phyloP scores from a whole-genome alignment of 768 basidiomycete species.

The Leccinum imitatum region DNA sequence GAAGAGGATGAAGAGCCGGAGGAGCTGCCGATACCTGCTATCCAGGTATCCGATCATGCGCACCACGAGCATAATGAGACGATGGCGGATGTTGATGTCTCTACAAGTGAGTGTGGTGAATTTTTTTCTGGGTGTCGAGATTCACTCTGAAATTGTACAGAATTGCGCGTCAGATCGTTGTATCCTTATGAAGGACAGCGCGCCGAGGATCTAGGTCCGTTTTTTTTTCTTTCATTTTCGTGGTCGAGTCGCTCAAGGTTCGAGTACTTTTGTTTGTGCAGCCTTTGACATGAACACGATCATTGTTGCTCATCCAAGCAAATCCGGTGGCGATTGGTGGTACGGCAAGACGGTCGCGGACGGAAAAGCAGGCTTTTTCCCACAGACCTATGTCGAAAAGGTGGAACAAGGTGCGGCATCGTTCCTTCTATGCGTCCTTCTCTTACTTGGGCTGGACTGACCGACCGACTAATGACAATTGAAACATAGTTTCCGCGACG shows the following conservation, averaged over 20 bases:
- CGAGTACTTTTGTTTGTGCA: slow-evolving; percentile 28
- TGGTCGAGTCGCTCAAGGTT: slow-evolving; percentile 5
- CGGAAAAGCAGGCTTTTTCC: slow-evolving; percentile 84
- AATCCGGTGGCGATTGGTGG: slow-evolving; percentile 90
- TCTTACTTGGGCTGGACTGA: not conserved
- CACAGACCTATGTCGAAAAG: slow-evolving; percentile 81
- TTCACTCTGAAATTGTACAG: slow-evolving; percentile 37
- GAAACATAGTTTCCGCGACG: slow-evolving; percentile 60
- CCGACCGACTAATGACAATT: not conserved
- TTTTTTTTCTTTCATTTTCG: not conserved
- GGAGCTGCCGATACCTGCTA: slow-evolving; percentile 45
- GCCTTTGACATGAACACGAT: slow-evolving; percentile 81
- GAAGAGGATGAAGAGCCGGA: slow-evolving; percentile 51
- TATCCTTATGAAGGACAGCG: slow-evolving; percentile 87
- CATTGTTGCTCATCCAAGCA: slow-evolving; percentile 81
- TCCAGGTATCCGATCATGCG: slow-evolving; percentile 51
- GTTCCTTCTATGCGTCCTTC: not conserved
- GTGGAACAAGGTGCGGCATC: slow-evolving; percentile 53
- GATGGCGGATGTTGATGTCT: slow-evolving; percentile 72
- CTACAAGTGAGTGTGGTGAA: slow-evolving; percentile 44
- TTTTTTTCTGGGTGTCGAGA: not conserved
- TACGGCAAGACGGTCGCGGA: slow-evolving; percentile 68
- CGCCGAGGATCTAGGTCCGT: slow-evolving; percentile 82
- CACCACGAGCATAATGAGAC: slow-evolving; percentile 46
- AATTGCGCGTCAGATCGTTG: slow-evolving; percentile 72